These are phyloP conservation scores for Exophiala viscosa DNA, from an alignment of 2,329 filamentous ascomycete genomes.

Conservation along the genomic window DNA sequence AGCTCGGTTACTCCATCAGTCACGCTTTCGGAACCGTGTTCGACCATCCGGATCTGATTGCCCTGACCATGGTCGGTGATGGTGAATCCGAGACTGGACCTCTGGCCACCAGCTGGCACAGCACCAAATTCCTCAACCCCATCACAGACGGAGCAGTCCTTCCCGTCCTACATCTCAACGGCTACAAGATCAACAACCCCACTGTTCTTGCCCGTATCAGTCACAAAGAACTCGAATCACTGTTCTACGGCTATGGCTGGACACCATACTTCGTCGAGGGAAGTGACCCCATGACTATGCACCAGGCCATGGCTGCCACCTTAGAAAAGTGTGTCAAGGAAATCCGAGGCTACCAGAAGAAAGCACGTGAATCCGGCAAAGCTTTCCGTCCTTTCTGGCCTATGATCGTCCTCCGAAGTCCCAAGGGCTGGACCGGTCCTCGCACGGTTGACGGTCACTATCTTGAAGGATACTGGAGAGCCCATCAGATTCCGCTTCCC, in stretches of 20 bases:
- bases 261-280: constrained; percentile 77
- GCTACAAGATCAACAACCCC: constrained; percentile 82
- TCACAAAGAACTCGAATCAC: constrained; percentile 65
- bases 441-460: constrained; percentile 67
- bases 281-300: constrained; percentile 68
- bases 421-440: constrained; percentile 77
- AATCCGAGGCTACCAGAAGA: constrained; percentile 65
- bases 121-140: constrained; percentile 77
- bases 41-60: constrained; percentile 70
- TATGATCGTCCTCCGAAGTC: constrained; percentile 72
- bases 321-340: constrained; percentile 68
- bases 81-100: constrained; percentile 79
- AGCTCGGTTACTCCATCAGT: constrained; percentile 76
- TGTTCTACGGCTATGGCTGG: constrained; percentile 74
- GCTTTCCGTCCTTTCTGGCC: constrained; percentile 71
- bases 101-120: constrained; percentile 75
- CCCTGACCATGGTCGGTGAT: constrained; percentile 74
- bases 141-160: constrained; percentile 74
- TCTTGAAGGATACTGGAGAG: constrained; percentile 72
- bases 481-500: constrained; percentile 73
- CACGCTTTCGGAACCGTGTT: constrained; percentile 76
- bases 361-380: constrained; percentile 67
- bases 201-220: constrained; percentile 69
- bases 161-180: constrained; percentile 73
- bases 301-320: constrained; percentile 76